phyloP scores from a whole-genome alignment of 2,329 filamentous ascomycete genomes.

The Setomelanomma holmii region DNA sequence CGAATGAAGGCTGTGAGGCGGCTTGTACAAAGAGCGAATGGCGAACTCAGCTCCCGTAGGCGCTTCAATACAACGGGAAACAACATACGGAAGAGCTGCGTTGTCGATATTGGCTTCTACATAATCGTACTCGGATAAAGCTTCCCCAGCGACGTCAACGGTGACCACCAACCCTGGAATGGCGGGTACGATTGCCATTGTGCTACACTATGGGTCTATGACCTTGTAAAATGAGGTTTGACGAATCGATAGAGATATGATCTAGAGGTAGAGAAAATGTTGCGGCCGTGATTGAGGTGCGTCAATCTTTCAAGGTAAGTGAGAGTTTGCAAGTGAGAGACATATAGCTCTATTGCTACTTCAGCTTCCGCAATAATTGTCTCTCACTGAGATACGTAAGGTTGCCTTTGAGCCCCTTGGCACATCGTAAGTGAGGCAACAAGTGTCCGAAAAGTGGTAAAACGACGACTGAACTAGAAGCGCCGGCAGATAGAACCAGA shows the following conservation, averaged over 20 bases:
- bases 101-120: not conserved
- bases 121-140: constrained; percentile 4
- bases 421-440: too few species aligned
- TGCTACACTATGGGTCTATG: not conserved
- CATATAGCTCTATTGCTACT: not conserved
- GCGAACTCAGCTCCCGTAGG: constrained; percentile 26
- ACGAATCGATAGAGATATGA: not conserved
- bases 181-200: constrained; percentile 5
- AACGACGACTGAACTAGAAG: too few species aligned
- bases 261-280: too few species aligned
- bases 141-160: not conserved
- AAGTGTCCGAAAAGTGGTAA: too few species aligned
- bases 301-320: not conserved
- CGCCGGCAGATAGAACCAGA: too few species aligned
- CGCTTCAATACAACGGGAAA: constrained; percentile 35
- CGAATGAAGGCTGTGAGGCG: not conserved
- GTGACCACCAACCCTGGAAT: constrained; percentile 6
- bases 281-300: too few species aligned
- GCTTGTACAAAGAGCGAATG: constrained; percentile 3
- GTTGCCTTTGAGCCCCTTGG: too few species aligned
- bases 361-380: not conserved
- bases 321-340: not conserved
- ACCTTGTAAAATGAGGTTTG: not conserved
- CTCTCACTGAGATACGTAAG: not conserved
- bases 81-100: constrained; percentile 1